A percentile compares a stretch with the other conserved stretches of the same genome.
Evolutionary conservation across 495 filamentous ascomycete genomes (phyloP).

Genomic region (Aspergillus diversus): DNA sequence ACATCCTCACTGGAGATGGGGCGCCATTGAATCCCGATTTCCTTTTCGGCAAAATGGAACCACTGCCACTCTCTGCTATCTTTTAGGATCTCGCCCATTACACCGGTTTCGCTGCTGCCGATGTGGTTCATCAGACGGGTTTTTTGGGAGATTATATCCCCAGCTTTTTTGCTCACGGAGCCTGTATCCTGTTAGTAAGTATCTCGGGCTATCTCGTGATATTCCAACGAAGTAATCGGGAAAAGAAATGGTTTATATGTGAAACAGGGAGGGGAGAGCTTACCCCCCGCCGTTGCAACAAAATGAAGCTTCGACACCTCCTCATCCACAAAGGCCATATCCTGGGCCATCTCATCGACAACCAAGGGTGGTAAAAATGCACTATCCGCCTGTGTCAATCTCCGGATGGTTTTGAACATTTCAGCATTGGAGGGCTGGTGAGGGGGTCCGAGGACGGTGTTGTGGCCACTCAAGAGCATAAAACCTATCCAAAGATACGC

Average conservation of each 20-base stretch:
- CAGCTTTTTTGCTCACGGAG: conserved; percentile 14
- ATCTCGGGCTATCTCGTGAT: too few relatives aligned
- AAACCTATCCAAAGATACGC: conserved; percentile 1
- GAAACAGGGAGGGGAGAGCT: not conserved
- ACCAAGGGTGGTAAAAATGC: conserved; percentile 23
- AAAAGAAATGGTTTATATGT: too few relatives aligned
- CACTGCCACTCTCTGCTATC: conserved; percentile 50
- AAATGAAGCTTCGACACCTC: conserved; percentile 18
- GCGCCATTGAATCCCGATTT: conserved; percentile 42
- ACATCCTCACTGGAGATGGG: conserved; percentile 11
- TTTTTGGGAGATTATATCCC: conserved; percentile 25
- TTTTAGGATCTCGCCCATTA: conserved; percentile 35
- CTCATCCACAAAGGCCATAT: conserved; percentile 10
- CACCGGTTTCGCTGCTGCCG: conserved; percentile 39
- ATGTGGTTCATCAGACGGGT: conserved; percentile 27
- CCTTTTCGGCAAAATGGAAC: conserved; percentile 39
- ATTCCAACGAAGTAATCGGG: too few relatives aligned
- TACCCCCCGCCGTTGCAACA: conserved; percentile 25
- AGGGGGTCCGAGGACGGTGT: conserved; percentile 10
- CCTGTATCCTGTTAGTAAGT: conserved; percentile 4
- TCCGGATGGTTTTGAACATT: conserved; percentile 5
- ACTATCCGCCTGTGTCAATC: conserved; percentile 1
- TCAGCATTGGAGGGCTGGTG: conserved; percentile 9
- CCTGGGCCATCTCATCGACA: conserved; percentile 22
- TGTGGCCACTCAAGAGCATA: conserved; percentile 8